Conservation (phyloP, 2,329 filamentous ascomycete genomes). For the Aureobasidium vineae region DNA sequence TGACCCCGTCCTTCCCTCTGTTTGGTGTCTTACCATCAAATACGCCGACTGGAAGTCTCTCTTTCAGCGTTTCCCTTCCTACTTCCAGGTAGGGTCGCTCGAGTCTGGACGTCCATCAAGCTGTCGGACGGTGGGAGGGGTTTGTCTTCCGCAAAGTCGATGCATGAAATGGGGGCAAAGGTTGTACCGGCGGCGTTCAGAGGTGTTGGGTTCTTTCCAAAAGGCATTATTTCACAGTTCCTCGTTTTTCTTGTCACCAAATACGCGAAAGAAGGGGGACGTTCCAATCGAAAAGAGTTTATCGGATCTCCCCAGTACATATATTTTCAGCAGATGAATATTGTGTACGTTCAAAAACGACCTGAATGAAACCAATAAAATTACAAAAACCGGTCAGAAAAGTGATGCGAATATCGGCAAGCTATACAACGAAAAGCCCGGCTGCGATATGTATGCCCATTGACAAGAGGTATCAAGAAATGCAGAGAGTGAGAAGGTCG, state of each 20-base stretch:
- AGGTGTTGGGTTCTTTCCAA: constrained; percentile 16
- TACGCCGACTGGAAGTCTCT: not conserved
- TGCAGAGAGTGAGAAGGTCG: constrained; percentile 7
- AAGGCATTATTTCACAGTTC: constrained; percentile 16
- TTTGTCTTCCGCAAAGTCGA: constrained; percentile 18
- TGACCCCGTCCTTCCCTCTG: not conserved
- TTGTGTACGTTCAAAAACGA: constrained; percentile 15
- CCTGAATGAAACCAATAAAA: not conserved
- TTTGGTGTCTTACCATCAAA: not conserved
- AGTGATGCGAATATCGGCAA: not conserved
- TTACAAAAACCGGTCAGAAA: not conserved
- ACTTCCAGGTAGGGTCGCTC: not conserved
- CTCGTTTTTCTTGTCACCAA: not conserved
- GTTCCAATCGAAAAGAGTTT: not conserved
- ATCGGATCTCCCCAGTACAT: constrained; percentile 10
- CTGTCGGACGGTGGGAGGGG: not conserved
- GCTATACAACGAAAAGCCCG: constrained; percentile 1
- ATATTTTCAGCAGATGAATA: constrained; percentile 7
- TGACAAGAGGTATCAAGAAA: constrained; percentile 12
- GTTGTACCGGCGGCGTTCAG: constrained; percentile 15
- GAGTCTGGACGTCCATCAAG: not conserved
- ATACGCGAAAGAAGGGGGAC: not conserved
- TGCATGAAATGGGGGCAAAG: constrained; percentile 8
- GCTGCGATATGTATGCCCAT: constrained; percentile 7
- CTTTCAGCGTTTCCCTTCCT: not conserved